Percentiles rank a stretch among this genome's conserved stretches.
Conservation (phyloP, 2,329 filamentous ascomycete species). For the Leptodontidium sp. region DNA sequence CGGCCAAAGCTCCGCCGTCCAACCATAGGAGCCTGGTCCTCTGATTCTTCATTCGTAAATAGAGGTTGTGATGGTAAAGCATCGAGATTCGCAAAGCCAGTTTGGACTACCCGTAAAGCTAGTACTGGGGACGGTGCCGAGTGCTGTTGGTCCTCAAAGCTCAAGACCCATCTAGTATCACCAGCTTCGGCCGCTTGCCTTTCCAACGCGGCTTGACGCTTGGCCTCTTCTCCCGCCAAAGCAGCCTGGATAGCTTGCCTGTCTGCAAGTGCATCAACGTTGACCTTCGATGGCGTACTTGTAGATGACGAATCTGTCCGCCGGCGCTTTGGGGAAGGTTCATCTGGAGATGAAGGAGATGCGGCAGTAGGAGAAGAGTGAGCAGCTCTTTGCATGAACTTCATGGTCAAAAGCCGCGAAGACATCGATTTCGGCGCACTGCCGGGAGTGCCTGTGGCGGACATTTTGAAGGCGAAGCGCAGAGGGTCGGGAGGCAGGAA, state of each 20-base stretch:
- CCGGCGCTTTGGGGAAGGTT: slow-evolving; percentile 69
- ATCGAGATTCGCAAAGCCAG: slow-evolving; percentile 63
- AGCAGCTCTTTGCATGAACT: slow-evolving; percentile 93
- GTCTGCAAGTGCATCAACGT: slow-evolving; percentile 59
- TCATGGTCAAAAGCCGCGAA: slow-evolving; percentile 89
- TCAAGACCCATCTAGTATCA: slow-evolving; percentile 80
- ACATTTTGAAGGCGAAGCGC: slow-evolving; percentile 38
- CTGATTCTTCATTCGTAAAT: slow-evolving; percentile 41
- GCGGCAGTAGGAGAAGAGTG: slow-evolving; percentile 58
- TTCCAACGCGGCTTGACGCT: slow-evolving; percentile 67
- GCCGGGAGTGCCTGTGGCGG: slow-evolving; percentile 36
- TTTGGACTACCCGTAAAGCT: slow-evolving; percentile 66
- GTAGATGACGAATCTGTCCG: slow-evolving; percentile 53
- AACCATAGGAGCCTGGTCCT: slow-evolving; percentile 46
- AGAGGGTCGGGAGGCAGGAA: background rate
- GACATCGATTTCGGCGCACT: slow-evolving; percentile 76
- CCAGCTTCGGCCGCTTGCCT: slow-evolving; percentile 68
- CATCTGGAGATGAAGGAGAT: slow-evolving; percentile 57
- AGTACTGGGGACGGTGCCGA: slow-evolving; percentile 46
- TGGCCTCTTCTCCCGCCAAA: slow-evolving; percentile 71
- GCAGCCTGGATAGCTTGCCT: slow-evolving; percentile 69
- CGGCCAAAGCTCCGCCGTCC: slow-evolving; percentile 60
- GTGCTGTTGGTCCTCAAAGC: slow-evolving; percentile 54
- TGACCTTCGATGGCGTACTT: slow-evolving; percentile 48
- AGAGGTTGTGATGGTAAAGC: slow-evolving; percentile 32